Evolutionary conservation across 2,329 filamentous ascomycete genomes (phyloP).

Genomic region (Chaetomiaceae sp.): DNA sequence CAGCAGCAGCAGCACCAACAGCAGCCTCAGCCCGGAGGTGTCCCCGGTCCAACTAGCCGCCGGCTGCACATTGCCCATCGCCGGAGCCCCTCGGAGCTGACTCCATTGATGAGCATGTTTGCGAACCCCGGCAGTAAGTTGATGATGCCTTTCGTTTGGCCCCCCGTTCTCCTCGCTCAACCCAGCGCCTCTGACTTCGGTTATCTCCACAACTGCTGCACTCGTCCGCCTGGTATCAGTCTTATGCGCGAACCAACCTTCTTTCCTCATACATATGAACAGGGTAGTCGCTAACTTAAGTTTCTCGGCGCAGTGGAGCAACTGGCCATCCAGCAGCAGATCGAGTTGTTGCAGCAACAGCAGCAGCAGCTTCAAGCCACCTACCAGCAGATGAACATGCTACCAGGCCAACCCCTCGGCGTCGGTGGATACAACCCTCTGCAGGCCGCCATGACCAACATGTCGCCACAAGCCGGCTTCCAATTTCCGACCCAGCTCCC

Average conservation of each 20-base stretch:
- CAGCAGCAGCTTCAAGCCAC: constrained; percentile 96
- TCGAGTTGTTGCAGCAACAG: constrained; percentile 93
- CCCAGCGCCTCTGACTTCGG: no score
- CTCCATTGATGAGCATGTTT: constrained; percentile 93
- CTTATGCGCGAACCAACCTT: constrained; percentile 16
- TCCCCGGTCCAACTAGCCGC: constrained; percentile 74
- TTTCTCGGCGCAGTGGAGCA: constrained; percentile 70
- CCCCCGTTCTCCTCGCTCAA: no score
- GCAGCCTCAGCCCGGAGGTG: constrained; percentile 52
- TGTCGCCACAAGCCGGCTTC: constrained; percentile 76
- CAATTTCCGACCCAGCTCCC: constrained; percentile 80
- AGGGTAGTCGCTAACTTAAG: constrained; percentile 24
- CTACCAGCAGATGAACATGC: constrained; percentile 95
- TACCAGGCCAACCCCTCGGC: constrained; percentile 73
- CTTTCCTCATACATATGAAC: neutral
- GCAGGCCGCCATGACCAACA: constrained; percentile 73
- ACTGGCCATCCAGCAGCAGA: constrained; percentile 95
- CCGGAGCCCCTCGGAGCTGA: constrained; percentile 94
- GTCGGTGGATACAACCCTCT: constrained; percentile 71
- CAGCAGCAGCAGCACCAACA: constrained; percentile 62
- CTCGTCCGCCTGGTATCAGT: constrained; percentile 2
- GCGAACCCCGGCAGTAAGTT: constrained; percentile 59
- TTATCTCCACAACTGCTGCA: no score
- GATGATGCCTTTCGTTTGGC: constrained; percentile 31
- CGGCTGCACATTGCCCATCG: constrained; percentile 96